Evolutionary conservation across 1,284 basidiomycete species (phyloP), one percentile per base, ranked within the genome.

Genomic region (Caloboletus firmus): DNA sequence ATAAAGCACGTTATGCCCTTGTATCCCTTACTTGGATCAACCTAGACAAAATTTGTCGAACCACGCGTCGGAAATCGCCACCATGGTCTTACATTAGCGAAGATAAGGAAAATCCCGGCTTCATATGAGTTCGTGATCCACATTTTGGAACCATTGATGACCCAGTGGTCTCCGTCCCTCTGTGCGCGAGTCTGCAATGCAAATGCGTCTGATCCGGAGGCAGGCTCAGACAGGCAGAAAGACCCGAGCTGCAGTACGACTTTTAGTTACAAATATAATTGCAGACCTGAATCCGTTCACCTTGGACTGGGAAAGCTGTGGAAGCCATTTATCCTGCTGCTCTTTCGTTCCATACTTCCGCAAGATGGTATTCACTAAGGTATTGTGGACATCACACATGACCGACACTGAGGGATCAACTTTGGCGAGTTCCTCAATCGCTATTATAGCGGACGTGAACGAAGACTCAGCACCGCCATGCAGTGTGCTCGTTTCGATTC

Each of bases 41-140:
- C 68, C 86, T 89, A 55, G 12, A 49, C 12, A 22, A 30, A 1
- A 5, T 3, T 37, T 15, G 40, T 45, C 31, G 37, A 18, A 31
- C 4, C n/a, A 51, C 5, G 15, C n/a, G 39, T 17, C 6, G 24
- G 24, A 28, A 36, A 37, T 10, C 41, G 20, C 24, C 30, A 35
- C 20, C 3, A 24, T 18, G 15, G 17, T 68, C 79, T 40, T 59
- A 87, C 91, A 64, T 94, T 98, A 54, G 97, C 97, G 62, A 99
- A 99, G 47, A 99, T 90, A 54, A 93, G 83, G 77, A 91, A 92
- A 58, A 98, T 84, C 52, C 95, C 95, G 6, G 97, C 97, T 74
- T 99, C 96, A 58, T 87, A 86, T 8, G 93, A 95, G 79, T 99
- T 99, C 45, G 97, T 98, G 66, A 99, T 99, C 96, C 96, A 99